These are phyloP conservation scores for Calocera cornea DNA, from an alignment of 768 basidiomycete genomes.

Conservation along the genomic window DNA sequence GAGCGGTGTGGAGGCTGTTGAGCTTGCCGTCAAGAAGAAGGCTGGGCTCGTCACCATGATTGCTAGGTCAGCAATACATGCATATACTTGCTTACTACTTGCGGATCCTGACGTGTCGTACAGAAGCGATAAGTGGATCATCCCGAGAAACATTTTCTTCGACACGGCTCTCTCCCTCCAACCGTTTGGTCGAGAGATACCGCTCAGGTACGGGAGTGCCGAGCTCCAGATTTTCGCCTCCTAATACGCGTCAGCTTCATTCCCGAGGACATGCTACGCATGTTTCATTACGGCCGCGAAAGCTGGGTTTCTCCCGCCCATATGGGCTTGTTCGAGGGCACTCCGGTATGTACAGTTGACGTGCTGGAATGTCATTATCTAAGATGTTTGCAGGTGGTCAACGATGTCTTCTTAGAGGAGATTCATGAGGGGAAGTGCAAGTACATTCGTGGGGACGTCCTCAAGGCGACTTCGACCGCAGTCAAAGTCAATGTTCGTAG, in stretches of 20 bases:
- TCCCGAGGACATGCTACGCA: constrained; percentile 34
- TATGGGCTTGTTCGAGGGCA: constrained; percentile 35
- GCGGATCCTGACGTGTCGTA: constrained; percentile 8
- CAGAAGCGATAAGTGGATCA: constrained; percentile 32
- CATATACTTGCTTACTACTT: neutral
- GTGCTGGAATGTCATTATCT: neutral
- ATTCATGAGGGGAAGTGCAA: constrained; percentile 31
- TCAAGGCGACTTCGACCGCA: constrained; percentile 27
- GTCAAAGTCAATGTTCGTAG: constrained; percentile 31
- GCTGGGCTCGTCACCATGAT: constrained; percentile 29
- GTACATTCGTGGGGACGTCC: constrained; percentile 38
- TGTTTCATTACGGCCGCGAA: constrained; percentile 34
- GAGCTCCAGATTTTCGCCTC: neutral
- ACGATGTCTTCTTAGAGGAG: constrained; percentile 37
- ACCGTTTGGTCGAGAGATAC: constrained; percentile 42
- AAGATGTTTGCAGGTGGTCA: constrained; percentile 30
- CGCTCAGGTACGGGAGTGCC: constrained; percentile 27
- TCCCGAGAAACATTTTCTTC: constrained; percentile 33
- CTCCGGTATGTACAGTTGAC: constrained; percentile 25
- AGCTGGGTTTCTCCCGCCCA: constrained; percentile 32
- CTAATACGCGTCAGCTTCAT: constrained; percentile 26
- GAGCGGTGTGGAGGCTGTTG: constrained; percentile 37
- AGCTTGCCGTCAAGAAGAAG: constrained; percentile 26
- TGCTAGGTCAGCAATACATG: constrained; percentile 18
- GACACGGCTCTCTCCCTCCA: constrained; percentile 37